Percentiles rank a stretch among this genome's conserved stretches.
Conservation (phyloP, 1,139 yeast species). For the Magnusiomyces paraingens region DNA sequence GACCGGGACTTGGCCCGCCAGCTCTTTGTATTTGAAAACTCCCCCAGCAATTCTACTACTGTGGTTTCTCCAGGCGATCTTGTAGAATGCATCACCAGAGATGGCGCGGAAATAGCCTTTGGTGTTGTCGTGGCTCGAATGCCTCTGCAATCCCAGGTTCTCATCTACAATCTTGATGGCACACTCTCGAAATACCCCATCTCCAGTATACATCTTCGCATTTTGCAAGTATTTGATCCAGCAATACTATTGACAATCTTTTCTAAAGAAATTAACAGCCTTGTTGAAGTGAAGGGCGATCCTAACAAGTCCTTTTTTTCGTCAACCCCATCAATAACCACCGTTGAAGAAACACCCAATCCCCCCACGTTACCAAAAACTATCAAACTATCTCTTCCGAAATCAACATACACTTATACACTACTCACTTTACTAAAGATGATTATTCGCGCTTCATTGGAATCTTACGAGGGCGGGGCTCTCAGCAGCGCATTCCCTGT, state of each 20-base stretch:
- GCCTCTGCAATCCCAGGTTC: background rate
- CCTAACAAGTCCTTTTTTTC: background rate
- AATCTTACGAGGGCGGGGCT: constrained; percentile 9
- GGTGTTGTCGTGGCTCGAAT: constrained; percentile 1
- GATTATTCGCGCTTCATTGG: constrained; percentile 7
- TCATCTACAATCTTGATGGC: background rate
- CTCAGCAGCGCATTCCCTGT: constrained; percentile 10
- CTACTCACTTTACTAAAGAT: constrained; percentile 5
- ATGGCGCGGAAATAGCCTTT: background rate
- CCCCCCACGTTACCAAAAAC: too few species aligned
- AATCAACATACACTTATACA: background rate
- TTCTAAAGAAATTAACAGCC: background rate
- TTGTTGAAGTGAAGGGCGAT: background rate
- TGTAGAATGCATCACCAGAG: constrained; percentile 3
- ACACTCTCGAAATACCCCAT: background rate
- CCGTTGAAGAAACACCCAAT: background rate
- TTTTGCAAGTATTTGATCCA: background rate
- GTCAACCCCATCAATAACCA: too few species aligned
- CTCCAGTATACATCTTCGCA: background rate
- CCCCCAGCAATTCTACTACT: too few species aligned
- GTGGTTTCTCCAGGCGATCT: constrained; percentile 4
- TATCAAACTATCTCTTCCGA: background rate
- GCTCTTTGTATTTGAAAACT: too few species aligned
- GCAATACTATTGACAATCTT: background rate
- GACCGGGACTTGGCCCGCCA: too few species aligned